Evolutionary conservation across 306 rosid genomes (phyloP).

Genomic region (Morella rubra): DNA sequence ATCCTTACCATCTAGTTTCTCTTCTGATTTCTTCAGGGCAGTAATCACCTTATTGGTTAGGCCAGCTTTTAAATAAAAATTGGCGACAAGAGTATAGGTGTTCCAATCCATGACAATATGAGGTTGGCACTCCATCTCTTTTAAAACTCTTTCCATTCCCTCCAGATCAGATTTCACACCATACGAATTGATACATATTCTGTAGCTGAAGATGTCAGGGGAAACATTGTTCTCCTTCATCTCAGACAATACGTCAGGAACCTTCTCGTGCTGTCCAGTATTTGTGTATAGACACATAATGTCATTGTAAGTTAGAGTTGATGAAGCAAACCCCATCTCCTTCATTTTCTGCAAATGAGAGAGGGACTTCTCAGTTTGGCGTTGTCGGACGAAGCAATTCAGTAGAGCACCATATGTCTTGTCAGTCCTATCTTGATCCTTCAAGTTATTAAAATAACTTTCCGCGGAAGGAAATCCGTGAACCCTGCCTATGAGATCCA

Average conservation of each 20-base stretch:
- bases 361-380: slow-evolving; percentile 51
- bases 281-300: slow-evolving; percentile 78
- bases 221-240: slow-evolving; percentile 62
- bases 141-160: slow-evolving; percentile 55
- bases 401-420: slow-evolving; percentile 82
- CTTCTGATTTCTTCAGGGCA: slow-evolving; percentile 66
- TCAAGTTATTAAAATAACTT: slow-evolving; percentile 56
- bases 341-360: slow-evolving; percentile 72
- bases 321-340: slow-evolving; percentile 66
- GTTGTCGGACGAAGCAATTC: slow-evolving; percentile 80
- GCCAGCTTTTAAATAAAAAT: slow-evolving; percentile 56
- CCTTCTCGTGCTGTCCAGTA: slow-evolving; percentile 65
- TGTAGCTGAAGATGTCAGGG: slow-evolving; percentile 80
- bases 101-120: slow-evolving; percentile 80
- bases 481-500: slow-evolving; percentile 78
- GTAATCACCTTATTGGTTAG: slow-evolving; percentile 43
- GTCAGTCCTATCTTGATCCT: slow-evolving; percentile 47
- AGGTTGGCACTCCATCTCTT: slow-evolving; percentile 69
- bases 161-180: slow-evolving; percentile 60
- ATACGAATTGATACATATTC: slow-evolving; percentile 76
- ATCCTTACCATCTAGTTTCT: slow-evolving; percentile 60
- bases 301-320: slow-evolving; percentile 65
- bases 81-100: slow-evolving; percentile 70
- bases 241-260: slow-evolving; percentile 57
- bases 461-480: slow-evolving; percentile 59